Base-by-base conservation (phyloP, 2,329 filamentous ascomycete species). In the Stagonosporopsis vannaccii region DNA sequence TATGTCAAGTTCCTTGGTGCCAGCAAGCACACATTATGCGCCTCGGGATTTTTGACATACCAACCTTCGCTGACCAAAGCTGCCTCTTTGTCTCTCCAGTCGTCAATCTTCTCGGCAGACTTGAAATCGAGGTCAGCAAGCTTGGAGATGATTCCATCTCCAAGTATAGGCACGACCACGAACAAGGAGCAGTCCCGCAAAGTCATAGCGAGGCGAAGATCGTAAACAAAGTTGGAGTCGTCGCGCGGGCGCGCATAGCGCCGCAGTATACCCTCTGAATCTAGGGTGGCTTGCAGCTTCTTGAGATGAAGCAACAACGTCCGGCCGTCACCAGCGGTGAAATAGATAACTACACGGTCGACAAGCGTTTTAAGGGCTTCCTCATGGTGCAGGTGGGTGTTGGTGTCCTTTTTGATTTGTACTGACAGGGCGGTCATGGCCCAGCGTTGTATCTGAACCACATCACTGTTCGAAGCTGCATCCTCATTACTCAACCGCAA, bases 41-140 rank as follows among this genome's bases (percentile, higher is more conserved):
- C 48, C 8, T 52, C 41, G 9, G 44, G 37, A 8, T 23, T 25
- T 7, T 56, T 58, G 4, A 55, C 60, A 33, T 81, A 81, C 76
- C 77, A 79, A 1, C 72, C 77, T 8, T 68, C 75, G n/a, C 71
- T 59, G 9, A 75, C 60, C 51, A 82, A 59, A 11, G 55, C 55
- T n/a, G 55, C 53, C 54, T 82, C 79, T n/a, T 77, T 77, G 5
- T 68, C 59, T 45, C 57, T 62, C 80, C 80, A 81, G 32, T 77
- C 73, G 9, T 57, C 47, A 4, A 79, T 54, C 62, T 80, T 80
- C 37, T 75, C 76, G 0, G 67, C 55, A 6, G 73, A 74, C 62
- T 82, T 82, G 61, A 79, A 72, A 52, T 82, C 80, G 6, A 82
- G 70, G 61, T 82, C 80, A 0, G 74, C 79, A 4, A 82, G 65